Percentiles rank a stretch among this genome's conserved stretches.
Evolutionary conservation across 2,329 filamentous ascomycete species (phyloP).

Genomic region (Magnaporthiopsis rhizophila): DNA sequence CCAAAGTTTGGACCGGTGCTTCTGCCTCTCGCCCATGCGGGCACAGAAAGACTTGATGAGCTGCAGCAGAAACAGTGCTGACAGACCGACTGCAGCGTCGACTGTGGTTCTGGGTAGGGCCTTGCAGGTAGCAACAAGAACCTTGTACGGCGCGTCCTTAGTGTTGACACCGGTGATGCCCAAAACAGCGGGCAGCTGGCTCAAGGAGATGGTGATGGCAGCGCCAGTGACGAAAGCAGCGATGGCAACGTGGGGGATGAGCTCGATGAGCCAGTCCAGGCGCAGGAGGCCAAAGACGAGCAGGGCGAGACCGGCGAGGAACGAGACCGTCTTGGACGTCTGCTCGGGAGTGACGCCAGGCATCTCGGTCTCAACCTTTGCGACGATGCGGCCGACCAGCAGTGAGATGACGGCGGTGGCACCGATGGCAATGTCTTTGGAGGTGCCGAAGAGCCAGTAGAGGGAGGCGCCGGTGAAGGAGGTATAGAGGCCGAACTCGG

Average conservation of each 20-base stretch:
- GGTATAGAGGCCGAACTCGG: conserved; percentile 70
- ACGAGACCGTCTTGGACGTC: conserved; percentile 34
- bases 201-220: conserved; percentile 41
- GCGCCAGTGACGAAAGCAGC: conserved; percentile 43
- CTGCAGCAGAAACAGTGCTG: conserved; percentile 59
- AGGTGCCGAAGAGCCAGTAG: conserved; percentile 80
- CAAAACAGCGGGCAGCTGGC: conserved; percentile 35
- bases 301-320: conserved; percentile 35
- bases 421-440: conserved; percentile 78
- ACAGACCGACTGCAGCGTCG: conserved; percentile 66
- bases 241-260: conserved; percentile 42
- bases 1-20: conserved; percentile 6
- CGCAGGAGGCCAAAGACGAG: conserved; percentile 37
- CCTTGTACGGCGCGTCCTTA: conserved; percentile 34
- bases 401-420: conserved; percentile 46
- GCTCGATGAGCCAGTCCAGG: conserved; percentile 42
- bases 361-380: conserved; percentile 25
- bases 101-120: conserved; percentile 22
- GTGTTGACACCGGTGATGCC: conserved; percentile 37
- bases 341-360: conserved; percentile 27
- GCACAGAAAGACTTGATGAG: conserved; percentile 53
- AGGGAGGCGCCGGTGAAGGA: conserved; percentile 74
- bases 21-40: conserved; percentile 49
- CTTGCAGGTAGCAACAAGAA: conserved; percentile 35
- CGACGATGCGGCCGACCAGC: conserved; percentile 38